These are phyloP conservation scores for Neospora caninum DNA, from an alignment of 169 alveolate genomes.

Conservation along the genomic window DNA sequence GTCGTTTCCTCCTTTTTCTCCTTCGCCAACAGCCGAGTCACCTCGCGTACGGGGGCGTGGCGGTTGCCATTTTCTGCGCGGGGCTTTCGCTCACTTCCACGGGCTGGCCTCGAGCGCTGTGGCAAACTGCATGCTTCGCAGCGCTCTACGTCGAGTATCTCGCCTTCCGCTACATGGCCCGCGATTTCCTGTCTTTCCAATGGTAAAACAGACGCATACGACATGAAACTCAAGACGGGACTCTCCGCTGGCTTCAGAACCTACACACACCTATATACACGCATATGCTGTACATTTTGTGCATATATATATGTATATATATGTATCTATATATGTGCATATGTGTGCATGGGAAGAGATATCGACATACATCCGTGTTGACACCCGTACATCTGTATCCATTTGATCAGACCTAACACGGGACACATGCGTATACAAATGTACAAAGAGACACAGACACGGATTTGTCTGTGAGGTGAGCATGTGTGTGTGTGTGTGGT, in stretches of 20 bases:
- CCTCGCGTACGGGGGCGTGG: slow-evolving; percentile 1
- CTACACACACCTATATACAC: neutral
- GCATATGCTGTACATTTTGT: neutral
- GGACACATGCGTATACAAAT: neutral
- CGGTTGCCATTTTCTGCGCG: neutral
- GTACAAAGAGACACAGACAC: neutral
- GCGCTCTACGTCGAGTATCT: slow-evolving; percentile 8
- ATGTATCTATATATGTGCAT: neutral
- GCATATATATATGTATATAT: neutral
- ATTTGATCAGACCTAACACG: too few species aligned
- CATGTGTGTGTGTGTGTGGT: neutral
- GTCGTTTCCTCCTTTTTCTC: neutral
- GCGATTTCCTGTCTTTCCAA: slow-evolving; percentile 35
- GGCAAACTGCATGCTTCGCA: slow-evolving; percentile 4
- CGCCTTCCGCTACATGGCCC: slow-evolving; percentile 43
- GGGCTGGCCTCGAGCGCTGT: neutral
- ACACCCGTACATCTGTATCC: too few species aligned
- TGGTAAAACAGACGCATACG: neutral
- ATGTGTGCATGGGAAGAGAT: neutral
- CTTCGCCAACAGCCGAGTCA: neutral
- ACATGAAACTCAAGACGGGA: too few species aligned
- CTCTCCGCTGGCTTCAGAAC: too few species aligned
- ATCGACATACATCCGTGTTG: neutral
- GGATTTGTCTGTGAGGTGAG: neutral
- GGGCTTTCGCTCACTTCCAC: neutral